A percentile compares a stretch with the other conserved stretches of the same genome.
phyloP scores from a whole-genome alignment of 208 protist species.

The Zelonia costaricensis region DNA sequence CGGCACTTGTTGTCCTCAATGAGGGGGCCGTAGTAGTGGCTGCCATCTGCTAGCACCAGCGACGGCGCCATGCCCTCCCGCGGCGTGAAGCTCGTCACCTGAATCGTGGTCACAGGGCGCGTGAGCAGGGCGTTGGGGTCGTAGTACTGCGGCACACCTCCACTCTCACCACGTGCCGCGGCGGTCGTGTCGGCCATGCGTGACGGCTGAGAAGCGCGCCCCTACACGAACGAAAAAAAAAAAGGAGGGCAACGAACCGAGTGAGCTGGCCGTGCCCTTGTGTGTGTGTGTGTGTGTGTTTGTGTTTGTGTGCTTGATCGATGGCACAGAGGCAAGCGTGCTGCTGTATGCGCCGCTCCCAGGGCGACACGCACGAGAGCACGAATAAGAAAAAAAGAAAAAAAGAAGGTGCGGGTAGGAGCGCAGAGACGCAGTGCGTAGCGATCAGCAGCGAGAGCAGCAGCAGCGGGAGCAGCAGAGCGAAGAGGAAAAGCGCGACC shows the following conservation, averaged over 20 bases:
- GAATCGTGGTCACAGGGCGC: conserved; percentile 55
- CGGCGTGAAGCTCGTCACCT: conserved; percentile 63
- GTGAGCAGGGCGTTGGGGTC: conserved; percentile 34
- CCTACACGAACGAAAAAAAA: neutral
- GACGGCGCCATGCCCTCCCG: conserved; percentile 27
- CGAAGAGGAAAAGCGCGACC: neutral
- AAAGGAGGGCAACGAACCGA: neutral
- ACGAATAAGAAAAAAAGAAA: neutral
- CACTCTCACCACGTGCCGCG: neutral
- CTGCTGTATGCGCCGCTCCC: neutral
- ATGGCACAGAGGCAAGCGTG: neutral
- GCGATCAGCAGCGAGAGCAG: neutral
- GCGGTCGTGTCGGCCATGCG: neutral
- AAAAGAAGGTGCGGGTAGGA: neutral
- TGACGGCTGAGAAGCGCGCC: neutral
- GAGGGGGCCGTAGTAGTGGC: conserved; percentile 78
- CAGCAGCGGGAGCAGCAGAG: neutral
- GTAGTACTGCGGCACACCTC: conserved; percentile 25
- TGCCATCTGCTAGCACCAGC: conserved; percentile 56
- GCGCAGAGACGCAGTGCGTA: too few relatives aligned
- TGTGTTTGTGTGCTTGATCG: neutral
- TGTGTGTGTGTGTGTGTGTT: neutral
- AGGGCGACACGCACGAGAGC: neutral
- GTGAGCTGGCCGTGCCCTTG: neutral
- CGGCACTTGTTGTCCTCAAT: conserved; percentile 41